These are phyloP conservation scores for Phytophthora melonis DNA, from an alignment of 352 stramenopile genomes.

Conservation along the genomic window DNA sequence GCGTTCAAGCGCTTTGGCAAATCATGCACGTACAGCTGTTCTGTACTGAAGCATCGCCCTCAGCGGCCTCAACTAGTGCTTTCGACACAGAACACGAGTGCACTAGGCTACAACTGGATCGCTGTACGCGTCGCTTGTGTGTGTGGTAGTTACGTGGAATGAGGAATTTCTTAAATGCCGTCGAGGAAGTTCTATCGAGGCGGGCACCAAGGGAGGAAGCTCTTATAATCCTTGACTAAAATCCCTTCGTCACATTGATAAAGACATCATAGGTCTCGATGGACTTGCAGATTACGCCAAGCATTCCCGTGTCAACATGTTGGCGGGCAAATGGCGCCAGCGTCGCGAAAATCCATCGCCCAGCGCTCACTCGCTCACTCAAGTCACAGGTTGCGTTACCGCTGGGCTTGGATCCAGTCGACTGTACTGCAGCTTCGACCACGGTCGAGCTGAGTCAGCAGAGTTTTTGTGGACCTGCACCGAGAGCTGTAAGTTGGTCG, in stretches of 20 bases:
- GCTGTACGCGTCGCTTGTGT: not conserved
- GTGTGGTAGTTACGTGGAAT: not conserved
- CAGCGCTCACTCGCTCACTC: not conserved
- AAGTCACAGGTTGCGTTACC: not conserved
- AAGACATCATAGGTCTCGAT: not conserved
- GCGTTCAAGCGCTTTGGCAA: not conserved
- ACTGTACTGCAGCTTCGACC: too few relatives aligned
- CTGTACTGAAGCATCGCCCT: not conserved
- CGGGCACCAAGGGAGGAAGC: not conserved
- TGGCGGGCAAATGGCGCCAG: not conserved
- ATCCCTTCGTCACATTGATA: conserved; percentile 6
- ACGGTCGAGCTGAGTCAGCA: not conserved
- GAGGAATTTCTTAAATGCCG: not conserved
- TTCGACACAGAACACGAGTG: not conserved
- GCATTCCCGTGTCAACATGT: not conserved
- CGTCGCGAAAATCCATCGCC: not conserved
- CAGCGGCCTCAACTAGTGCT: not conserved
- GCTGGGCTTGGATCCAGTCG: not conserved
- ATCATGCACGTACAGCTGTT: not conserved
- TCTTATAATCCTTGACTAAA: not conserved
- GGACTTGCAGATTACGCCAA: not conserved
- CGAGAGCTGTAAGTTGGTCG: not conserved
- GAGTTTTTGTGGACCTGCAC: not conserved
- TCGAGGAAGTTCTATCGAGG: not conserved
- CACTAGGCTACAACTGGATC: not conserved